Base-by-base conservation (phyloP, 306 rosid genomes). In the peach (Prunus persica) region DNA sequence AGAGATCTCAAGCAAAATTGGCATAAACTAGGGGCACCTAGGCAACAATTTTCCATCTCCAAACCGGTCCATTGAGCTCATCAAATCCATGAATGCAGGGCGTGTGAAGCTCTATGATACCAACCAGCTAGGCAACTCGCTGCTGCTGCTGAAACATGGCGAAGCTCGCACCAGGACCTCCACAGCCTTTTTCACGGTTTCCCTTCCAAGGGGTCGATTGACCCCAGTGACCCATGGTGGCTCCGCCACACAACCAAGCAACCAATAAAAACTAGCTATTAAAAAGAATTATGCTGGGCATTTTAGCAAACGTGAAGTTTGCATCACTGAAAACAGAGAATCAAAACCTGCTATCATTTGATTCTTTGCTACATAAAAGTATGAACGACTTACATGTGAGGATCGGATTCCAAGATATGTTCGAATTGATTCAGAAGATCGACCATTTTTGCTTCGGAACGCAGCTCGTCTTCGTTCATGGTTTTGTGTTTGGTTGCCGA, bases 41-140 rank as follows among this genome's bases (percentile, higher is more conserved):
- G 96, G 94, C 43, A 84, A 82, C 87, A 91, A 93, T 67, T 82
- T 91, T 27, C 98, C 96, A 1, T 81, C 96, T 62, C 89, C 88
- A 63, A 47, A 50, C 28, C 64, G 15, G 2, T 79, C 97, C 60
- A 58, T 91, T 6, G 82, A 85, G 76, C 84, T 83, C 55, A 81
- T 93, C 25, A 83, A 83, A 43, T 46, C 81, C 34, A 83, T 93
- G 89, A 83, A 88, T 34, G 88, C 82, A 0, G 78, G 87, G 5
- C 45, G 77, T 19, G 93, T 93, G 54, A 93, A 93, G 82, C 80
- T 93, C 72, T 93, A 93, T 9, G 94, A 87, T 38, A 88, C 91
- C 18, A 81, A 93, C 81, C 94, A 38, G 9, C 43, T 34, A 34
- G 43, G 43, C 43, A 34, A 34, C 43, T 34, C 8, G 43, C 43